Conservation (phyloP, 441 rosid genomes). For the Cnidoscolus chayamansa region DNA sequence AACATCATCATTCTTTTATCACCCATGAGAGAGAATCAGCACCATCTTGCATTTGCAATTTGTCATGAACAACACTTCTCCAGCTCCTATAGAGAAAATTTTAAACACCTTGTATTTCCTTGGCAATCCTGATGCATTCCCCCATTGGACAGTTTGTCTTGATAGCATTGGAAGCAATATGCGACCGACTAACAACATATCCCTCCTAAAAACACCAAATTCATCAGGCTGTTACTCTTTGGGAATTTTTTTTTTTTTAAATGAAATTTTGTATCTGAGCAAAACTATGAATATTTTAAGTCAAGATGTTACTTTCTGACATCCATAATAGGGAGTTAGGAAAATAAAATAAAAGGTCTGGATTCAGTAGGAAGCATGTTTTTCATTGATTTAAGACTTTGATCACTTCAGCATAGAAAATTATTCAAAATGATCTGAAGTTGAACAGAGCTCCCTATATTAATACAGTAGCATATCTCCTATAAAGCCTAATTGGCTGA, state of each 20-base stretch:
- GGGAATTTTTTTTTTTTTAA: neutral
- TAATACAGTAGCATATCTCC: neutral
- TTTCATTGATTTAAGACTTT: neutral
- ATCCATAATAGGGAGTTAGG: neutral
- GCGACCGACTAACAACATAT: constrained; percentile 69
- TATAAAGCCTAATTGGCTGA: neutral
- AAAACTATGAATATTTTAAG: neutral
- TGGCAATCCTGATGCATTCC: constrained; percentile 55
- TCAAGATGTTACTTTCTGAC: neutral
- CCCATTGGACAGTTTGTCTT: constrained; percentile 82
- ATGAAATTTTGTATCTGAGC: neutral
- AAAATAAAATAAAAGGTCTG: neutral
- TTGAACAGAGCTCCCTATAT: neutral
- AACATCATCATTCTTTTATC: neutral
- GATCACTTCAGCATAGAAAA: neutral
- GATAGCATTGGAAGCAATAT: constrained; percentile 61
- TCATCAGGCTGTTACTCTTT: neutral
- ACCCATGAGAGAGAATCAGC: neutral
- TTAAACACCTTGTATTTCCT: constrained; percentile 26
- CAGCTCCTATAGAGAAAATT: neutral
- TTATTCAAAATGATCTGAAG: neutral
- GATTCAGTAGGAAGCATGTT: neutral
- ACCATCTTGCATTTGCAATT: neutral
- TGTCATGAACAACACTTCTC: neutral
- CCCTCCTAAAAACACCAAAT: constrained; percentile 57